A percentile compares a stretch with the other conserved stretches of the same genome.
Conservation (phyloP, 768 basidiomycete species). For the Coprinellus micaceus region DNA sequence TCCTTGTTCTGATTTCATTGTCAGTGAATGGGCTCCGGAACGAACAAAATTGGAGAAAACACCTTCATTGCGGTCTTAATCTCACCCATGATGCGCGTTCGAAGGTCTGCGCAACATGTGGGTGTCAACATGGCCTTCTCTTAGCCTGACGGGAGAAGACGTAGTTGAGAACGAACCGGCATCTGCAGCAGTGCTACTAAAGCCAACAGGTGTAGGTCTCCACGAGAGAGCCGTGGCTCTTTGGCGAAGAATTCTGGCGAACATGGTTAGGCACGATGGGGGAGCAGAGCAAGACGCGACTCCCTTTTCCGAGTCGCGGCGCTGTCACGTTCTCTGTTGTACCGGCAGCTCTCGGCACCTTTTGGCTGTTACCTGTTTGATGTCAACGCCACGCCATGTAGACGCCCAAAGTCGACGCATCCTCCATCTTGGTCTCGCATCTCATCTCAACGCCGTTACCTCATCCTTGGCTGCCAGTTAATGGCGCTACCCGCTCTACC, state of each 20-base stretch:
- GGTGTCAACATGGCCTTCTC: neutral
- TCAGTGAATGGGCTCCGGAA: neutral
- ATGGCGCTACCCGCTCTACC: slow-evolving; percentile 32
- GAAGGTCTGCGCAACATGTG: slow-evolving; percentile 42
- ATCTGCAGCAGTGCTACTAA: slow-evolving; percentile 1
- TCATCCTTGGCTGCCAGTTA: too few relatives aligned
- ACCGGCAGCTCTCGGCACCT: too few relatives aligned
- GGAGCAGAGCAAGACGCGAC: neutral
- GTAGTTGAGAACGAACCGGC: neutral
- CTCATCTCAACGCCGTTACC: too few relatives aligned
- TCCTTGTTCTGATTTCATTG: slow-evolving; percentile 47
- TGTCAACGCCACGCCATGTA: too few relatives aligned
- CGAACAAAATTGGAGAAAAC: slow-evolving; percentile 2
- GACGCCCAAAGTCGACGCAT: too few relatives aligned
- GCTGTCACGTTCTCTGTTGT: too few relatives aligned
- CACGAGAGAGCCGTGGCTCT: neutral
- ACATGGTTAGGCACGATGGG: neutral
- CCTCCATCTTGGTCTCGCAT: too few relatives aligned
- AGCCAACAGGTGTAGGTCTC: neutral
- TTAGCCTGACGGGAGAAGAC: too few relatives aligned
- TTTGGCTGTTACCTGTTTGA: too few relatives aligned
- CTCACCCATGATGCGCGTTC: slow-evolving; percentile 45
- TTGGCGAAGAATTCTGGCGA: neutral
- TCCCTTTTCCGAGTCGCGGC: too few relatives aligned
- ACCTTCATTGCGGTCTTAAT: slow-evolving; percentile 74